phyloP scores from a whole-genome alignment of 768 basidiomycete genomes.

The Crepidotus variabilis region DNA sequence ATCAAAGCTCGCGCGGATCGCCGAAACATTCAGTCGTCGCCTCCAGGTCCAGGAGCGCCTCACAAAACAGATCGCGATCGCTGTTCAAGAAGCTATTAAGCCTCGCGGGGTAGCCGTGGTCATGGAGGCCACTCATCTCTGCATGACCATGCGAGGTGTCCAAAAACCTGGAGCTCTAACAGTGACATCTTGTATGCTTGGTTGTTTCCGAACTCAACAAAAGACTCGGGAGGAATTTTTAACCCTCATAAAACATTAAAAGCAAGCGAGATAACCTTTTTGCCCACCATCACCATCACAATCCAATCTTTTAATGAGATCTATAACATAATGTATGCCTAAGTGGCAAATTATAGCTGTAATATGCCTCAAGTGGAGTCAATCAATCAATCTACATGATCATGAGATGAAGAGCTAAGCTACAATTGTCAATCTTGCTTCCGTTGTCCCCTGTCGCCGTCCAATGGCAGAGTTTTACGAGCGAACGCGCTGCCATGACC shows the following conservation, averaged over 20 bases:
- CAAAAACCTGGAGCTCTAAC: constrained; percentile 97
- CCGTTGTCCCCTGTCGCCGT: constrained; percentile 53
- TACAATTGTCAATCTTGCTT: constrained; percentile 46
- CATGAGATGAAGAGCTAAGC: constrained; percentile 13
- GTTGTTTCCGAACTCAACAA: constrained; percentile 97
- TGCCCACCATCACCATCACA: constrained; percentile 11
- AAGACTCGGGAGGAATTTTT: constrained; percentile 98
- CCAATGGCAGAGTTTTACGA: constrained; percentile 58
- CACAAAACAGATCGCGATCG: constrained; percentile 95
- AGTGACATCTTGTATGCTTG: constrained; percentile 96
- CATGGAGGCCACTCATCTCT: constrained; percentile 97
- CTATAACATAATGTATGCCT: neutral
- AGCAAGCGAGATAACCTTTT: neutral
- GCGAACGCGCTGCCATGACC: constrained; percentile 38
- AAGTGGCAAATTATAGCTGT: neutral
- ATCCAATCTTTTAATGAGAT: constrained; percentile 27
- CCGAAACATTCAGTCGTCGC: constrained; percentile 94
- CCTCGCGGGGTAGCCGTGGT: constrained; percentile 98
- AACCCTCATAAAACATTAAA: constrained; percentile 65
- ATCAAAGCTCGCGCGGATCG: constrained; percentile 94
- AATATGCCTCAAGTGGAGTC: constrained; percentile 1
- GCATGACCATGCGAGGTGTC: constrained; percentile 99
- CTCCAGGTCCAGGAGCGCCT: constrained; percentile 97
- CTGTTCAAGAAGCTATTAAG: constrained; percentile 97
- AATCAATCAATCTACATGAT: constrained; percentile 9